Base-by-base conservation (phyloP, 768 basidiomycete genomes). In the Tylopilus subfusipes region DNA sequence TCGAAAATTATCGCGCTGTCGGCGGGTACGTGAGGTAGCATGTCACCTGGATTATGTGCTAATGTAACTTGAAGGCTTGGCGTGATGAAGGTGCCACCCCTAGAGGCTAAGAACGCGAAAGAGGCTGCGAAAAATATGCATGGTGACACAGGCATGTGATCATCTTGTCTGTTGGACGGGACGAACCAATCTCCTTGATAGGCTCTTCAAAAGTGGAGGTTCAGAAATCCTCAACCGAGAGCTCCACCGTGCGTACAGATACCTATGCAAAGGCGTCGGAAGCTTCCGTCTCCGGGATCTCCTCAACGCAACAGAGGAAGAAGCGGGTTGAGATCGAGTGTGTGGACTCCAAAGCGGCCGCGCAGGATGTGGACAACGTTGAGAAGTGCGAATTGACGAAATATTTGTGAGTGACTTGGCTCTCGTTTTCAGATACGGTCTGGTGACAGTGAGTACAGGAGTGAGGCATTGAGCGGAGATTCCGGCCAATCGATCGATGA, bases 391-490 rank as follows among this genome's bases (percentile, higher is more conserved):
- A 39, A 14, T 9, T 39, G 48, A 40, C 19, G 14, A 42, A 9
- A 11, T 47, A 44, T 34, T 40, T n/a, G 58, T 58, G 42, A 48
- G 52, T 50, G 21, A n/a, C 33, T 25, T 14, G n/a, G 11, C 25
- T 33, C 31, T 13, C 8, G 5, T 30, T n/a, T 27, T 31, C 14
- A 18, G 40, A n/a, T n/a, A 18, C 42, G 25, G 9, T 24, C 50
- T 54, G 33, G 30, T 29, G 12, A 11, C n/a, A 30, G 52, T 19
- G 43, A 5, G 9, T 5, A 10, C 19, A 51, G 33, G 21, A 33
- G 29, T 16, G 38, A 25, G 24, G 5, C 4, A 18, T 30, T 19
- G 6, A 8, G 24, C 3, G n/a, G n/a, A 45, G 21, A 21, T 10
- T 52, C 29, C 14, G 8, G 31, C 3, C 33, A 42, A 11, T 9